Evolutionary conservation across 2,329 filamentous ascomycete species (phyloP), one percentile per base, ranked within the genome.

Genomic region (Cladosporium phlei): DNA sequence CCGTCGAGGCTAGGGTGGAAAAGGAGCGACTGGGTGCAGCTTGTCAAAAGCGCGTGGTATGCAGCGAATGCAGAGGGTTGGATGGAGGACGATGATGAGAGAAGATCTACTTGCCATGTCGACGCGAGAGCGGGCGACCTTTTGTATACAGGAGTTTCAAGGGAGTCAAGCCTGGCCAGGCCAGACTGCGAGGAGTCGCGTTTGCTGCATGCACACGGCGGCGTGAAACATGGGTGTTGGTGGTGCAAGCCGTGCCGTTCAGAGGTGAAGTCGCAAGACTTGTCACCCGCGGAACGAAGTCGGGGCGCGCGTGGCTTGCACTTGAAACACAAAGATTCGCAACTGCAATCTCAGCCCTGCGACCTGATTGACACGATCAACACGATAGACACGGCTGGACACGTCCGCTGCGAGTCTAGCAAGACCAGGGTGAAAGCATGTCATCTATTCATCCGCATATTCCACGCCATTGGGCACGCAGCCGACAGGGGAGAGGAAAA

Each of bases 21-120:
- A 45, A 45, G 16, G 42, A 45, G 25, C 16, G 42, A 45, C 42
- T 45, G 17, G 42, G 30, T 37, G 42, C 42, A 45, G 42, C 42
- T 45, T 45, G 12, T 45, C 42, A 45, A 37, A 45, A 45, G 42
- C 42, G 42, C 42, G 22, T 21, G 32, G 11, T 45, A 16, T 11
- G 10, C 20, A 45, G 32, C 32, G 7, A 17, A 19, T 10, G 10
- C 17, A 24, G 8, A 14, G 9, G n/a, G 32, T 28, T 27, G 12
- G 24, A 17, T 11, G 29, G 10, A n/a, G n/a, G 8, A 37, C 30
- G 20, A 22, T 28, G 16, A n/a, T n/a, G 14, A 16, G 24, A 29
- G 6, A 22, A 21, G 17, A 11, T 14, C 24, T 22, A 17, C 32
- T 22, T 22, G 16, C 30, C 30, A 21, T 37, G 24, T 19, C 20